phyloP scores from a whole-genome alignment of 495 filamentous ascomycete genomes.

The Endocarpon pusillum region DNA sequence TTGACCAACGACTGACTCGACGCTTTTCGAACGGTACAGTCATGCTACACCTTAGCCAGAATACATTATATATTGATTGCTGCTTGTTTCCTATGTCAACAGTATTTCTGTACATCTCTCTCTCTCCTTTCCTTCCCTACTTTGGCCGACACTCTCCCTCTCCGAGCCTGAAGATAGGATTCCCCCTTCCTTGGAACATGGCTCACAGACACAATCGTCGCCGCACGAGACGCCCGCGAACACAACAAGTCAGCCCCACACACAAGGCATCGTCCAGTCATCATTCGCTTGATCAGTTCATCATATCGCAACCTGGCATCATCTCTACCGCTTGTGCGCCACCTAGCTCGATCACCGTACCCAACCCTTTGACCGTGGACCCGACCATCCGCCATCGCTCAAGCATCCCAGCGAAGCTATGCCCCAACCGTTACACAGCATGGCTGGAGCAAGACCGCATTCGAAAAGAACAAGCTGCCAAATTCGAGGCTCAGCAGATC shows the following conservation, averaged over 20 bases:
- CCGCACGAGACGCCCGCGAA: slow-evolving; percentile 18
- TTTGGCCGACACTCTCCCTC: background rate
- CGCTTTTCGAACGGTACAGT: background rate
- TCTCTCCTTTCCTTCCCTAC: background rate
- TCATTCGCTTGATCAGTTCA: too few relatives aligned
- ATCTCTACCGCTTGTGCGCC: too few relatives aligned
- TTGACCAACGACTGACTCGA: slow-evolving; percentile 1
- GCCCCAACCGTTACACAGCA: background rate
- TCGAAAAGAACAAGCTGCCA: slow-evolving; percentile 7
- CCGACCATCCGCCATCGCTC: background rate
- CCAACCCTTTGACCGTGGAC: background rate
- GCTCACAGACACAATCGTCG: slow-evolving; percentile 33
- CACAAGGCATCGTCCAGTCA: too few relatives aligned
- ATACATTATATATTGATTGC: background rate
- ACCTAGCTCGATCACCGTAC: background rate
- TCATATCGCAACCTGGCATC: too few relatives aligned
- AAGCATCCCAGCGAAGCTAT: background rate
- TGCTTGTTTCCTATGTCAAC: background rate
- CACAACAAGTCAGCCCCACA: background rate
- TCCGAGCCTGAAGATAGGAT: background rate
- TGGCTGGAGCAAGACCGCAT: background rate
- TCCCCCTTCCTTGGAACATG: too few relatives aligned
- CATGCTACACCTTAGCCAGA: background rate
- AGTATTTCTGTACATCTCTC: background rate
- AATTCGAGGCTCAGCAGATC: slow-evolving; percentile 22